A percentile compares a stretch with the other conserved stretches of the same genome.
These are phyloP conservation scores for Endocarpon pusillum DNA, from an alignment of 495 filamentous ascomycete genomes.

Conservation along the genomic window DNA sequence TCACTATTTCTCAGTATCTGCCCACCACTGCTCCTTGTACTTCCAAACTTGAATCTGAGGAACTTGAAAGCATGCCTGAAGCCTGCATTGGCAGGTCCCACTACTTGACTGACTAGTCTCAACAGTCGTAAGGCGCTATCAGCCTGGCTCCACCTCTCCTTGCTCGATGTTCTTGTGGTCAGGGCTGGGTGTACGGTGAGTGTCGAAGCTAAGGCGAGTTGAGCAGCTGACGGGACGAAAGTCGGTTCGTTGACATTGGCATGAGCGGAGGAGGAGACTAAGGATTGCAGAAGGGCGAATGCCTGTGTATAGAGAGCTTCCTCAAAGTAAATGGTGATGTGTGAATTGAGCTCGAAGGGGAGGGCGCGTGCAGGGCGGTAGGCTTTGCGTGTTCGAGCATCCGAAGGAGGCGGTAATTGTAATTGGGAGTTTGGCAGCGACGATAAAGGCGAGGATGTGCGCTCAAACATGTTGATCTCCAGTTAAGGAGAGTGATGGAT, in stretches of 20 bases:
- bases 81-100: conserved; percentile 32
- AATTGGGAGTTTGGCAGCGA: too few relatives aligned
- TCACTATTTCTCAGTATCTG: neutral
- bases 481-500: too few relatives aligned
- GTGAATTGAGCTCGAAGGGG: conserved; percentile 43
- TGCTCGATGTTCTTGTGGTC: conserved; percentile 40
- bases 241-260: conserved; percentile 19
- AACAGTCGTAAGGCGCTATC: conserved; percentile 40
- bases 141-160: conserved; percentile 34
- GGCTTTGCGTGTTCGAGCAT: too few relatives aligned
- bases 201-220: conserved; percentile 51
- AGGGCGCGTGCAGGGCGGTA: conserved; percentile 38
- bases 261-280: conserved; percentile 39
- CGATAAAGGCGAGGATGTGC: too few relatives aligned
- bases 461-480: too few relatives aligned
- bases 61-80: conserved; percentile 39
- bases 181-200: conserved; percentile 53
- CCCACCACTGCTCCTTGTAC: neutral
- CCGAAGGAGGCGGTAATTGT: too few relatives aligned
- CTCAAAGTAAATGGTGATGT: conserved; percentile 57
- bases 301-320: conserved; percentile 56
- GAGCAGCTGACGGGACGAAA: conserved; percentile 32
- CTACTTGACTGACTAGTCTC: conserved; percentile 31
- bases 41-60: conserved; percentile 14
- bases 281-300: conserved; percentile 46